Evolutionary conservation across 164 flowering plant genomes (phyloP).

Genomic region (Chimonanthus praecox): DNA sequence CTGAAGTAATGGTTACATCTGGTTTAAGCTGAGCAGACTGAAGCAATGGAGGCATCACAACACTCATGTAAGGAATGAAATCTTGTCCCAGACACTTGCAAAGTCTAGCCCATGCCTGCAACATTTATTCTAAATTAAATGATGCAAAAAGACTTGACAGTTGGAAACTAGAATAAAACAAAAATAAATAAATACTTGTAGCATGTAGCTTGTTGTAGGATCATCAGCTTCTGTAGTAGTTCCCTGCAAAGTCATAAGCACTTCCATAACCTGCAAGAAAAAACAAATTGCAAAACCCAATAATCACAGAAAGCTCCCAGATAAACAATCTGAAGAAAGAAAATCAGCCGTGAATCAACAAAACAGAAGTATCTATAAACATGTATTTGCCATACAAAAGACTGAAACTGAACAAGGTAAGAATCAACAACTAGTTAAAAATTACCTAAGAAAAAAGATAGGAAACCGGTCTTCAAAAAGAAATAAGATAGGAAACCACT

Average conservation of each 20-base stretch:
- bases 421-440: too few relatives aligned
- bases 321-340: background rate
- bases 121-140: slow-evolving; percentile 4
- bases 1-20: slow-evolving; percentile 90
- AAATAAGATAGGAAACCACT: too few relatives aligned
- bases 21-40: slow-evolving; percentile 98
- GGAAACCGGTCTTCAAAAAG: too few relatives aligned
- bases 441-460: too few relatives aligned
- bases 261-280: slow-evolving; percentile 85
- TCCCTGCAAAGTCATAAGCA: slow-evolving; percentile 95
- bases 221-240: slow-evolving; percentile 95
- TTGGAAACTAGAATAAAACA: background rate
- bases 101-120: slow-evolving; percentile 95
- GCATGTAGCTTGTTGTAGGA: slow-evolving; percentile 98
- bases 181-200: slow-evolving; percentile 49
- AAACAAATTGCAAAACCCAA: background rate
- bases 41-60: slow-evolving; percentile 95
- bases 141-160: background rate
- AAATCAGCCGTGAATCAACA: background rate
- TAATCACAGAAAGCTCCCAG: background rate
- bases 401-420: too few relatives aligned
- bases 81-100: slow-evolving; percentile 99
- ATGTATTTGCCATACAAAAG: background rate
- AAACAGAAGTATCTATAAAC: background rate
- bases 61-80: slow-evolving; percentile 96